These are phyloP conservation scores for Candida silvatica DNA, from an alignment of 805 yeast genomes.

Conservation along the genomic window DNA sequence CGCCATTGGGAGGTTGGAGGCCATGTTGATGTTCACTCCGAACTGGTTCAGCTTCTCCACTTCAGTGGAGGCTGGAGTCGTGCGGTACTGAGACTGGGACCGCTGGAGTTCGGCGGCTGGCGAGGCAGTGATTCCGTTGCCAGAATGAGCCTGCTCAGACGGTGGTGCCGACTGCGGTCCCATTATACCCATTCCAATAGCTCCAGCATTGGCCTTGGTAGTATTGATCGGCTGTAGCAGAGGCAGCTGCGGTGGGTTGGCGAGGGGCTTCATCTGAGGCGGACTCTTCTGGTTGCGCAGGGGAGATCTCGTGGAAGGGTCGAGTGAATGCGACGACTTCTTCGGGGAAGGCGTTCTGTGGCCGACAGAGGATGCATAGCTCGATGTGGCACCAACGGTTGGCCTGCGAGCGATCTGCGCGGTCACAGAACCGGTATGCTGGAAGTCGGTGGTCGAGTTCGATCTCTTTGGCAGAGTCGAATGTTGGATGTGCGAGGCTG, in stretches of 20 bases:
- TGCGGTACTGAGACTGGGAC: slow-evolving; percentile 27
- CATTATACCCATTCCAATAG: slow-evolving; percentile 5
- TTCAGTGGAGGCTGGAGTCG: slow-evolving; percentile 47
- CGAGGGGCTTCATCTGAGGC: slow-evolving; percentile 42
- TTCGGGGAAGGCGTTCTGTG: slow-evolving; percentile 41
- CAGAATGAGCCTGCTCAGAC: no score
- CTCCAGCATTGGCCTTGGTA: slow-evolving; percentile 17
- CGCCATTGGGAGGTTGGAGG: slow-evolving; percentile 48
- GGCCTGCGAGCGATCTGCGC: background rate
- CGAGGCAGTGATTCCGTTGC: slow-evolving; percentile 7
- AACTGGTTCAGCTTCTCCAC: slow-evolving; percentile 26
- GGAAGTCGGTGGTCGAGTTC: background rate
- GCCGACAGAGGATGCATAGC: no score
- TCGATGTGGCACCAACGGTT: slow-evolving; percentile 13
- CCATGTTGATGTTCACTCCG: slow-evolving; percentile 54
- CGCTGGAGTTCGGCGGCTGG: slow-evolving; percentile 9
- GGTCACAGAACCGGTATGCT: background rate
- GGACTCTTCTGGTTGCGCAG: slow-evolving; percentile 19
- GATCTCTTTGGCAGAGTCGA: background rate
- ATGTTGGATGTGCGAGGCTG: background rate
- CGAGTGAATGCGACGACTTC: slow-evolving; percentile 17
- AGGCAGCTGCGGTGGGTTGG: slow-evolving; percentile 29
- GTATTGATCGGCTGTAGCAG: slow-evolving; percentile 48
- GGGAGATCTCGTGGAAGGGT: slow-evolving; percentile 17
- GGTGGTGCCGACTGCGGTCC: slow-evolving; percentile 25